phyloP scores from a whole-genome alignment of 1,284 basidiomycete genomes.

The Tylopilus orsonianus region DNA sequence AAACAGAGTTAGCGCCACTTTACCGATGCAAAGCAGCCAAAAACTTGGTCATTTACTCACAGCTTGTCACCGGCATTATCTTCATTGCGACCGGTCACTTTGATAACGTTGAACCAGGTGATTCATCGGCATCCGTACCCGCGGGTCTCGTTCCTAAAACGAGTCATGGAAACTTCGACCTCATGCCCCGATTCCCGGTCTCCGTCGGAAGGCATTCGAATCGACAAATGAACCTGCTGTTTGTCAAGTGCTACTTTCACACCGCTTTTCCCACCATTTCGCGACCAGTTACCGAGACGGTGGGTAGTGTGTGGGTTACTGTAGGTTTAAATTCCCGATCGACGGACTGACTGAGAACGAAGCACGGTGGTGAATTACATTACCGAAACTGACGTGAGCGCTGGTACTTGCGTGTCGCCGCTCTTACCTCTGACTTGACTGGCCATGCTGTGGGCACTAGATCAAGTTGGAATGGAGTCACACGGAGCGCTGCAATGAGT shows the following conservation, averaged over 20 bases:
- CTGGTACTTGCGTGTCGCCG: not conserved
- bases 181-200: not conserved
- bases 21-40: not conserved
- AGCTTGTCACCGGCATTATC: not conserved
- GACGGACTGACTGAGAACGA: not conserved
- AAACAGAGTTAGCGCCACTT: not conserved
- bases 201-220: not conserved
- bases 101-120: not conserved
- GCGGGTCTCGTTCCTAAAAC: not conserved
- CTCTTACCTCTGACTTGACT: not conserved
- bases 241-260: not conserved
- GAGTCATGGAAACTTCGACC: not conserved
- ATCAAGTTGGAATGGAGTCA: too few species aligned
- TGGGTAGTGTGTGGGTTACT: too few species aligned
- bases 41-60: not conserved
- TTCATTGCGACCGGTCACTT: not conserved
- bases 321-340: not conserved
- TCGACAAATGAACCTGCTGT: not conserved
- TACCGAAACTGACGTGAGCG: too few species aligned
- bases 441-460: too few species aligned
- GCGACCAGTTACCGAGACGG: not conserved
- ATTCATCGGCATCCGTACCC: not conserved
- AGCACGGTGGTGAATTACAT: not conserved
- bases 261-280: not conserved
- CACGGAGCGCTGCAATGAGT: not conserved